Conservation (phyloP, 305 asterid species). For the Striga hermonthica region DNA sequence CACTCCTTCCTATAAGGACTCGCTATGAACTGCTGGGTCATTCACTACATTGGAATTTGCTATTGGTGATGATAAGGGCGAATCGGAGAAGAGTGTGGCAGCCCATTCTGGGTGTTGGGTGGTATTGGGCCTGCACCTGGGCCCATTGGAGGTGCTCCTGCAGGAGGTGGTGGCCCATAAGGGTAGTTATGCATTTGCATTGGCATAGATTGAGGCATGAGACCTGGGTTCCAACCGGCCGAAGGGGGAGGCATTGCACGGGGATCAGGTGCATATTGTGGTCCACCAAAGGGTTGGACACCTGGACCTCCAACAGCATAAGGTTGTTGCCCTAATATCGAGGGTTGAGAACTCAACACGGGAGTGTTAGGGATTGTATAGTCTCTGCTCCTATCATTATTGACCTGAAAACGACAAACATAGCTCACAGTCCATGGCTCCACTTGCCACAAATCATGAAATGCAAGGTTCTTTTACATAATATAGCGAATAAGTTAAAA, state of each 20-base stretch:
- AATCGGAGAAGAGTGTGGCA: conserved; percentile 51
- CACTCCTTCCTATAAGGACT: neutral
- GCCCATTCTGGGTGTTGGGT: conserved; percentile 48
- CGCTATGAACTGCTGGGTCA: conserved; percentile 10
- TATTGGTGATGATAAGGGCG: conserved; percentile 54
- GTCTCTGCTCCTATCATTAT: conserved; percentile 81
- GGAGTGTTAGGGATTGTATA: conserved; percentile 62
- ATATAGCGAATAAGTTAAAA: neutral
- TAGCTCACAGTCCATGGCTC: conserved; percentile 8
- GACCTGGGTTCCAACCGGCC: conserved; percentile 57
- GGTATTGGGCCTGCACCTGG: conserved; percentile 51
- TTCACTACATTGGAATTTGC: conserved; percentile 25
- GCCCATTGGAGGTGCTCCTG: conserved; percentile 44
- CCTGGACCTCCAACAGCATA: conserved; percentile 52
- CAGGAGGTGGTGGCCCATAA: conserved; percentile 56
- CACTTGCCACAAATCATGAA: neutral
- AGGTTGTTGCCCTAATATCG: conserved; percentile 65
- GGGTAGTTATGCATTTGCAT: conserved; percentile 73
- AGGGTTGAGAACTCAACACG: conserved; percentile 56
- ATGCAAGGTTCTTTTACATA: neutral
- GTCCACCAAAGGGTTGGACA: conserved; percentile 44
- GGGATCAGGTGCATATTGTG: conserved; percentile 51
- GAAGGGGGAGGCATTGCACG: conserved; percentile 47
- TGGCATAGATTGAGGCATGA: conserved; percentile 50
- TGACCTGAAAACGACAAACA: conserved; percentile 48